Evolutionary conservation across 78 protist genomes (phyloP).

Genomic region (Salpingoeca rosetta): DNA sequence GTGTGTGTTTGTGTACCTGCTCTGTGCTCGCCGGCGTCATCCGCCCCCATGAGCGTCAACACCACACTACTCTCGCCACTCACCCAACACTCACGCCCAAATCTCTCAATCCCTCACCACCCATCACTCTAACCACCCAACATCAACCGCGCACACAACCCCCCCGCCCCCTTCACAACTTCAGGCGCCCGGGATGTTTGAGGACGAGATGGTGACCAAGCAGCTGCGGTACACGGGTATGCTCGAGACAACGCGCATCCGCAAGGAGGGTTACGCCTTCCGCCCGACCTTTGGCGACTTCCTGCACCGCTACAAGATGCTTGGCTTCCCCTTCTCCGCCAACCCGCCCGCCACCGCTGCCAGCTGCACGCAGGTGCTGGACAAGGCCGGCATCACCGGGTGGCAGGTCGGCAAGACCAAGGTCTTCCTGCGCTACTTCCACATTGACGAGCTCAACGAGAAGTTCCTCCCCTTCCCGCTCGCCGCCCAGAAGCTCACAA

Average conservation of each 20-base stretch:
- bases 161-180: no score
- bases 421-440: background rate
- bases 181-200: background rate
- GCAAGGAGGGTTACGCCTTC: constrained; percentile 30
- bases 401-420: background rate
- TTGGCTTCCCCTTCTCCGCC: background rate
- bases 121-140: no score
- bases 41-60: no score
- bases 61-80: no score
- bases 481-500: no score
- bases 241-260: constrained; percentile 21
- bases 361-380: background rate
- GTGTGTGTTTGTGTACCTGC: no score
- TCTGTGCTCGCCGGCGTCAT: no score
- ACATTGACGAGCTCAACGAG: background rate
- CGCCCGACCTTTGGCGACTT: constrained; percentile 1
- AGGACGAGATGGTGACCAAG: background rate
- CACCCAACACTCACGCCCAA: no score
- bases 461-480: background rate
- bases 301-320: background rate
- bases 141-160: no score
- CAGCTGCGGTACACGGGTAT: constrained; percentile 33
- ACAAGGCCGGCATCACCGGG: background rate
- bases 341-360: background rate
- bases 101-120: no score